Evolutionary conservation across 352 stramenopile genomes (phyloP), one percentile per base, ranked within the genome.

Genomic region (Phytophthora megakarya): DNA sequence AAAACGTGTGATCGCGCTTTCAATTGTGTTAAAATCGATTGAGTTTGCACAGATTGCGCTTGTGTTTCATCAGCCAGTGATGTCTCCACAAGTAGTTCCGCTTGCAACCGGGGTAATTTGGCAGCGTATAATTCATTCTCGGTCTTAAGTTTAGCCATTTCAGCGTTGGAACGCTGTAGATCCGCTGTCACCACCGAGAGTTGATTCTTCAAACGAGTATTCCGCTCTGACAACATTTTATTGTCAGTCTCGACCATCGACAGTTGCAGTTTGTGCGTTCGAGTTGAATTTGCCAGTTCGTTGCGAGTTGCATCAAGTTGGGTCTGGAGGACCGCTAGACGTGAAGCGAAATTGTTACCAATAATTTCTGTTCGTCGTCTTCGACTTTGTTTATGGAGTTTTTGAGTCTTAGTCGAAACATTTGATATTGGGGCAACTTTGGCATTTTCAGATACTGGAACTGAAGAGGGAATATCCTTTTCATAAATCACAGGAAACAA

Each of bases 101-200:
- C 65, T 35, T 83, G 73, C n/a, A 87, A 53, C 21, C 65, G 61
- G 3, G 75, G 78, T 23, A 87, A 49, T 13, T 80, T 84, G 7
- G 67, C 54, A 7, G 78, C 68, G 26, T 83, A 87, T 11, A 87
- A 43, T 35, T 83, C 75, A 28, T 83, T 87, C n/a, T 84, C 78
- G 1, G 69, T 76, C 42, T 75, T 72, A 15, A 78, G 68, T 18
- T 76, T 77, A 9, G 64, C 65, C 18, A 68, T 64, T 45, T 84
- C 70, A 16, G 75, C 61, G 18, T 73, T 83, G 1, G 67, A 70
- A 5, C 75, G 75, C 30, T 81, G 63, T 2, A 87, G 47, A 61
- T 80, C 69, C 28, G 65, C 37, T 11, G 61, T 81, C 1, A 69
- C 30, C 9, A 55, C 25, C 3, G 61, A 44, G 18, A 84, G 35